These are phyloP conservation scores for Cadophora luteo-olivacea DNA, from an alignment of 2,329 filamentous ascomycete species.

Conservation along the genomic window DNA sequence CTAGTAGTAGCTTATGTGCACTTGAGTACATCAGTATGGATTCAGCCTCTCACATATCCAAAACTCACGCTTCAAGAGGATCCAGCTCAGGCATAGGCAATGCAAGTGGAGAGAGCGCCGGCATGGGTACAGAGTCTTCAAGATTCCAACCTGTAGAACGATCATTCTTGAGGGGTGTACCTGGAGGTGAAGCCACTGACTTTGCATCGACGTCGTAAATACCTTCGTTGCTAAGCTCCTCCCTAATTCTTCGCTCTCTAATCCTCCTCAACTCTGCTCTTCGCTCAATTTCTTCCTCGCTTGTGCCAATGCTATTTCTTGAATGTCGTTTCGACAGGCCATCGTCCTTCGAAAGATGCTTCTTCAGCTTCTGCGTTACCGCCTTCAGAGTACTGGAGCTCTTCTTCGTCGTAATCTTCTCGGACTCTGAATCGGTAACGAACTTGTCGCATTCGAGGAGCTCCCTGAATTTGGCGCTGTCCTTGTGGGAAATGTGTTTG, in stretches of 20 bases:
- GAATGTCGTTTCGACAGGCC: conserved; percentile 48
- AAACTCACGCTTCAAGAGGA: conserved; percentile 8
- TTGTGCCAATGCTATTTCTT: conserved; percentile 52
- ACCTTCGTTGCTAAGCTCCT: conserved; percentile 59
- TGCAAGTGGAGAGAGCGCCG: conserved; percentile 19
- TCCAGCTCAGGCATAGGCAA: conserved; percentile 22
- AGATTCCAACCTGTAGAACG: conserved; percentile 28
- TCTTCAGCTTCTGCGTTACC: conserved; percentile 49
- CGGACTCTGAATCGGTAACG: conserved; percentile 45
- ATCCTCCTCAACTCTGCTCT: conserved; percentile 62
- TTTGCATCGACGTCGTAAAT: conserved; percentile 47
- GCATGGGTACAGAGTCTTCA: conserved; percentile 26
- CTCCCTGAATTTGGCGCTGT: conserved; percentile 22
- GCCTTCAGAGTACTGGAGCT: conserved; percentile 50
- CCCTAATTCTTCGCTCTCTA: conserved; percentile 62
- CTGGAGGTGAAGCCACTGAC: conserved; percentile 34
- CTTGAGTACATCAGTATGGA: background rate
- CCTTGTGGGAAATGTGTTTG: conserved; percentile 21
- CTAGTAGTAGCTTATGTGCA: conserved; percentile 10
- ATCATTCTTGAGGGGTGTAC: conserved; percentile 20
- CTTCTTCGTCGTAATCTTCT: conserved; percentile 51
- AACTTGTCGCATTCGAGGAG: conserved; percentile 31
- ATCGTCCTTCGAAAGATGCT: conserved; percentile 54
- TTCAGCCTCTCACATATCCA: too few species aligned
- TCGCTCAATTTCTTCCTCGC: conserved; percentile 59